Evolutionary conservation across 2,329 filamentous ascomycete genomes (phyloP), one percentile per base, ranked within the genome.

Genomic region (Colletotrichum tamarilloi): DNA sequence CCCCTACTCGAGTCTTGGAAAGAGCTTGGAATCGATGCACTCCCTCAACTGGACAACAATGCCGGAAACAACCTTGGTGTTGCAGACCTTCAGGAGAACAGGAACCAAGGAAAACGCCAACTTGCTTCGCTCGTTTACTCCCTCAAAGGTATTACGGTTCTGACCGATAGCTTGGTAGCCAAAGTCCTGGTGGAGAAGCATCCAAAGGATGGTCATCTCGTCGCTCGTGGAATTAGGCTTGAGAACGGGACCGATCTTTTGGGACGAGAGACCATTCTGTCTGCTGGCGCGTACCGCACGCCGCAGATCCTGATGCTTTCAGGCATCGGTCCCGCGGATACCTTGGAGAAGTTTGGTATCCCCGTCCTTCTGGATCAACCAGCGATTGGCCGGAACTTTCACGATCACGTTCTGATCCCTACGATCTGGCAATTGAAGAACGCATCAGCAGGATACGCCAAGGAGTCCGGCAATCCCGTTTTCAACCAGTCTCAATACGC

Each of bases 1-100:
- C 74, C 78, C 0, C 72, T 85, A 0, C 77, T 78, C n/a, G 74
- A 77, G 7, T 82, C 84, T 1, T 87, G 85, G 84, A 75, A 77
- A 16, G 84, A 86, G 73, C 38, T 42, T 19, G 38, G 38, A 16
- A 42, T 42, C 38, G 38, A 42, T 19, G 38, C 38, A 19, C 38
- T 42, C 14, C 16, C 38, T 19, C 38, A 42, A 8, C 38, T 19
- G 16, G 16, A 42, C 38, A 42, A 42, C 38, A 42, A 42, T 42
- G 38, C 38, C 16, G 38, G 38, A 5, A 19, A 42, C 38, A 42
- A 42, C 16, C 5, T 42, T 42, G 38, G 38, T 42, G 38, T 42
- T 42, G 38, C 38, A 8, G 38, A 42, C 6, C 38, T 42, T 8
- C 38, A 42, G 38, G 38, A 42, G 38, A 42, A 19, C 16, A 42